Evolutionary conservation across 768 basidiomycete species (phyloP), one percentile per base, ranked within the genome.

Genomic region (Filobasidium wieringae): DNA sequence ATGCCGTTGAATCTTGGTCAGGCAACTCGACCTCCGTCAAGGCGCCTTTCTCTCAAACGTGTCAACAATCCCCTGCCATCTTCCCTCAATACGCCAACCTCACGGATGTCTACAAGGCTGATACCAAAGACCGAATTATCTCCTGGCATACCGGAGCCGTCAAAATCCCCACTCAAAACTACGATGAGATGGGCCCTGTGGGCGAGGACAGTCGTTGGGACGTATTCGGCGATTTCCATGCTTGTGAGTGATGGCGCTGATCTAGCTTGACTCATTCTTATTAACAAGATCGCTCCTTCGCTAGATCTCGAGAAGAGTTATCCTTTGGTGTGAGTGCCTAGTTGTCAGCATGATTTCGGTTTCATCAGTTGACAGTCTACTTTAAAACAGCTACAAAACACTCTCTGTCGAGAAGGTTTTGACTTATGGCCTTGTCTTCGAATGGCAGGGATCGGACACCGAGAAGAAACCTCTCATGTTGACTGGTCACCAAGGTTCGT

Each of bases 391-490:
- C 11, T 82, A 86, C 69, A 49, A 76, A n/a, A 78, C 71, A 8
- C 76, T 87, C 41, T 66, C 76, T 22, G 75, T 84, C 54, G 82
- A 81, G 9, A 84, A 83, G 64, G 81, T 88, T 63, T 85, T 86
- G 68, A 85, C 82, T 0, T 86, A 84, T 64, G 87, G 81, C 0
- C 76, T 88, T 19, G 72, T 86, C 7, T 86, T 81, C 67, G 79
- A 81, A 50, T 88, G 86, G 86, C 75, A 78, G 53, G 87, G 86
- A 1, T 78, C 79, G 3, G 78, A 86, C 62, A 58, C 70, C 11
- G 73, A 76, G 0, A 75, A 85, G n/a, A 85, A 86, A 68, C 87
- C 87, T 0, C 63, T 87, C 15, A 75, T 88, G 12, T 70, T 72
- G 41, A 68, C 66, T 1, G 71, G 65, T 17, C 70, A 73, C 40